These are phyloP conservation scores for Wickerhamiella slavikovae DNA, from an alignment of 805 yeast species.

Conservation along the genomic window DNA sequence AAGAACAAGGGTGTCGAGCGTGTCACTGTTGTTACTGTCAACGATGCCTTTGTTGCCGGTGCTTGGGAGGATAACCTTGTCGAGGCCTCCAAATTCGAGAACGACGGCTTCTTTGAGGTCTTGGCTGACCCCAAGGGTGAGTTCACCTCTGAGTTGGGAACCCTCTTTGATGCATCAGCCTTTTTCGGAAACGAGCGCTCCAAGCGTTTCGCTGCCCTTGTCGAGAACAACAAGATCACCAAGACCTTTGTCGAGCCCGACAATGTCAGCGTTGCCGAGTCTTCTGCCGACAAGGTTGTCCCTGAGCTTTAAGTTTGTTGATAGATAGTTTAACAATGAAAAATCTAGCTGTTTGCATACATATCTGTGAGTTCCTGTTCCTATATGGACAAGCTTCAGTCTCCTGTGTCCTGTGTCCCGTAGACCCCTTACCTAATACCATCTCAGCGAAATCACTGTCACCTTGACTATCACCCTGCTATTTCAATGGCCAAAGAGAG, in stretches of 20 bases:
- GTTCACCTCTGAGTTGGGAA: conserved; percentile 43
- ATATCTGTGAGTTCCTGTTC: too few relatives aligned
- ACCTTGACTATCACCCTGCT: too few relatives aligned
- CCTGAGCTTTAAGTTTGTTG: conserved; percentile 11
- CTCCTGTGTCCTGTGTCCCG: too few relatives aligned
- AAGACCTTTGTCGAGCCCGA: conserved; percentile 64
- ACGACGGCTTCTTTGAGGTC: conserved; percentile 29
- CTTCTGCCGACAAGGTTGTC: conserved; percentile 15
- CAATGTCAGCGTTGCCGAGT: conserved; percentile 39
- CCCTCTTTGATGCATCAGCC: conserved; percentile 53
- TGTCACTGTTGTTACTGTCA: conserved; percentile 54
- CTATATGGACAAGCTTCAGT: too few relatives aligned
- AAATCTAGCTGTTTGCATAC: too few relatives aligned
- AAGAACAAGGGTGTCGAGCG: conserved; percentile 43
- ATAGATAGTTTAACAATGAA: too few relatives aligned
- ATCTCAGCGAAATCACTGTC: too few relatives aligned
- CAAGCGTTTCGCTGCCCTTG: conserved; percentile 54
- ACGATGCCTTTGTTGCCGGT: conserved; percentile 68
- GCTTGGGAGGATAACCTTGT: conserved; percentile 44
- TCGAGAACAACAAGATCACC: conserved; percentile 53
- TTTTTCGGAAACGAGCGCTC: conserved; percentile 53
- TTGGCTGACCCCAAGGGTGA: conserved; percentile 60
- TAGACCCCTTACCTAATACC: too few relatives aligned
- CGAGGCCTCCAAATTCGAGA: conserved; percentile 6
- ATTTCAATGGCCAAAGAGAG: too few relatives aligned